Base-by-base conservation (phyloP, 441 rosid genomes). In the Adansonia grandidieri region DNA sequence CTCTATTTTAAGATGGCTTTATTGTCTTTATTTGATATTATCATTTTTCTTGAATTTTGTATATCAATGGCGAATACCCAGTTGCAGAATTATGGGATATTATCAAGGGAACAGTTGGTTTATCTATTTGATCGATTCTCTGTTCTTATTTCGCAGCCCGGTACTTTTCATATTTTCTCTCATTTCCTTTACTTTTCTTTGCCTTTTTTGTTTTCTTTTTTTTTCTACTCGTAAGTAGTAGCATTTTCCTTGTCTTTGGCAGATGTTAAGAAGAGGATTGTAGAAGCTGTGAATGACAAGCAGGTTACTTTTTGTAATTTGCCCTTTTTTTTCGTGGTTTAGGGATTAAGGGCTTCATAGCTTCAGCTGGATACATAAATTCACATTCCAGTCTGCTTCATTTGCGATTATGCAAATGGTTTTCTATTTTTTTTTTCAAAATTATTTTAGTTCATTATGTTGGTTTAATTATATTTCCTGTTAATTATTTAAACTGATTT, bases 261-360 rank as follows among this genome's bases (percentile, higher is more conserved):
- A 92, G 98, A 90, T 85, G 92, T 93, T 72, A 95, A 93, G 91
- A 83, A 85, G 86, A 87, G 94, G 85, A 85, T 93, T 73, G 87
- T 88, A 2, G 98, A 93, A n/a, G 97, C 95, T 37, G 96, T 90
- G 66, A 85, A 86, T 14, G 97, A 92, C 50, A 88, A 91, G 75
- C 96, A 92, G 90, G 99, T 86, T 71, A 7, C 6, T 5, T 37
- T 17, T 19, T 17, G 13, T 63, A 2, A 15, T 19, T 63, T 50
- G 14, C 37, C 6, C 28, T 19, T n/a, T 2, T 11, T 1, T 17
- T 24, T 28, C 9, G 5, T 54, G 5, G 24, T 71, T 37, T 51
- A 6, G 53, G 45, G 10, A 6, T 71, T 71, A 15, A 74, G 24
- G 42, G 15, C 20, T 20, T 74, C 22, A 48, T 28, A 53, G 57